These are phyloP conservation scores for Acer negundo DNA, from an alignment of 345 rosid species.

Conservation along the genomic window DNA sequence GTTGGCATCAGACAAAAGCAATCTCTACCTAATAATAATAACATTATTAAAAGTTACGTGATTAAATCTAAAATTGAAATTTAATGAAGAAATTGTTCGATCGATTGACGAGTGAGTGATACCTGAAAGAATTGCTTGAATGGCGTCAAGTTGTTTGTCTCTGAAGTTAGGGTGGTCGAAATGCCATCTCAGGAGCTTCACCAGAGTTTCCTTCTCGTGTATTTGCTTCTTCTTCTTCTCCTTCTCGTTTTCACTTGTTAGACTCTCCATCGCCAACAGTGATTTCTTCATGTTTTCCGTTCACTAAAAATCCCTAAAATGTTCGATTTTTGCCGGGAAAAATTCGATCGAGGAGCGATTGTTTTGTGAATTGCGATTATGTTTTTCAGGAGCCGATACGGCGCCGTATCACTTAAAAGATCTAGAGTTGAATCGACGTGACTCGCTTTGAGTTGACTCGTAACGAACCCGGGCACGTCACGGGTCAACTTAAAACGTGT, in stretches of 20 bases:
- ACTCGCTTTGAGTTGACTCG: too few relatives aligned
- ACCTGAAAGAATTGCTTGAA: constrained; percentile 86
- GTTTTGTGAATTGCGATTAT: not conserved
- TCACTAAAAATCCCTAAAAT: not conserved
- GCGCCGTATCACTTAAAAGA: not conserved
- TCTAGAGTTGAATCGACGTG: not conserved
- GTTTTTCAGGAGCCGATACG: not conserved
- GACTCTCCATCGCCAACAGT: constrained; percentile 61
- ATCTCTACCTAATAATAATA: constrained; percentile 56
- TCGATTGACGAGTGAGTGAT: not conserved
- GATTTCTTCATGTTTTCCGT: constrained; percentile 62
- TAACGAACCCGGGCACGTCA: too few relatives aligned
- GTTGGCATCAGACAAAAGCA: constrained; percentile 98
- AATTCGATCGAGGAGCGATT: not conserved
- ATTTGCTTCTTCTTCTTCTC: constrained; percentile 35
- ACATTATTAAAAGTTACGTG: not conserved
- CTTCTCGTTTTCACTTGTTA: constrained; percentile 32
- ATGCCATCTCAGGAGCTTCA: constrained; percentile 94
- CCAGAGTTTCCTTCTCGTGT: constrained; percentile 61
- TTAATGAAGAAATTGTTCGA: not conserved
- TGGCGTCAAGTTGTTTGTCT: constrained; percentile 90
- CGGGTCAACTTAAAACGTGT: too few relatives aligned
- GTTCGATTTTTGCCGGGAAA: constrained; percentile 4
- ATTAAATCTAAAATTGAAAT: not conserved
- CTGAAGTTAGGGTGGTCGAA: constrained; percentile 82